Evolutionary conservation across 1,284 basidiomycete species (phyloP).

Genomic region (Apiotrichum veenhuisii): DNA sequence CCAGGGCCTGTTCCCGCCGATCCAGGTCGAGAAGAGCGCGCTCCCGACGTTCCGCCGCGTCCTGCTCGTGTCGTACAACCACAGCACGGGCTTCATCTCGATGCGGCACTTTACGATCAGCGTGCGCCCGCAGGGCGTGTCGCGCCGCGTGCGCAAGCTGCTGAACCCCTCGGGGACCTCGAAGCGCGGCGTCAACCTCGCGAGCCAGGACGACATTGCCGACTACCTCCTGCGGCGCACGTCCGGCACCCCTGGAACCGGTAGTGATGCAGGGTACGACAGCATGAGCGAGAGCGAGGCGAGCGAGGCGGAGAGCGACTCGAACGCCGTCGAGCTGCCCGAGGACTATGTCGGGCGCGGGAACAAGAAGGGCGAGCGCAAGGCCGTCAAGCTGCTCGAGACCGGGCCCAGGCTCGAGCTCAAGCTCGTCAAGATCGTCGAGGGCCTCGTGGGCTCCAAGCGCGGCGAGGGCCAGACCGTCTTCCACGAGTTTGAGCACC

Average conservation of each 20-base stretch:
- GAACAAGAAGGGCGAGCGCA: slow-evolving; percentile 82
- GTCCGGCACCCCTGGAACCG: slow-evolving; percentile 48
- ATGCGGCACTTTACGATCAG: slow-evolving; percentile 94
- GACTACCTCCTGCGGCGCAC: slow-evolving; percentile 82
- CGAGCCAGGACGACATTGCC: slow-evolving; percentile 86
- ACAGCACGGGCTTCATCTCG: slow-evolving; percentile 80
- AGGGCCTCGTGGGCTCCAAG: slow-evolving; percentile 74
- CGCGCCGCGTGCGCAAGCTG: slow-evolving; percentile 82
- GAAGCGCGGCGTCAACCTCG: slow-evolving; percentile 63
- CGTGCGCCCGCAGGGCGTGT: slow-evolving; percentile 91
- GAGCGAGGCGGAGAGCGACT: slow-evolving; percentile 74
- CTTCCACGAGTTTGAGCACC: slow-evolving; percentile 83
- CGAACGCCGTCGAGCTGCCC: slow-evolving; percentile 67
- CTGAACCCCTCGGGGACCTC: slow-evolving; percentile 55
- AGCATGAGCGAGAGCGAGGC: slow-evolving; percentile 60
- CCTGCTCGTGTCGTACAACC: slow-evolving; percentile 88
- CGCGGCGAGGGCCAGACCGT: slow-evolving; percentile 73
- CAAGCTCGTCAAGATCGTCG: slow-evolving; percentile 86
- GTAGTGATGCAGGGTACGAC: slow-evolving; percentile 67
- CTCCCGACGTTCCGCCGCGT: slow-evolving; percentile 84
- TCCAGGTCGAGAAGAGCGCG: slow-evolving; percentile 63
- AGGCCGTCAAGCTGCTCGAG: slow-evolving; percentile 88
- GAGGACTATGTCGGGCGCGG: slow-evolving; percentile 93
- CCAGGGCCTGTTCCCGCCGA: slow-evolving; percentile 55
- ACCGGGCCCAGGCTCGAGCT: slow-evolving; percentile 94